Conservation (phyloP, 768 basidiomycete species). For the Neoboletus brunneissimus region DNA sequence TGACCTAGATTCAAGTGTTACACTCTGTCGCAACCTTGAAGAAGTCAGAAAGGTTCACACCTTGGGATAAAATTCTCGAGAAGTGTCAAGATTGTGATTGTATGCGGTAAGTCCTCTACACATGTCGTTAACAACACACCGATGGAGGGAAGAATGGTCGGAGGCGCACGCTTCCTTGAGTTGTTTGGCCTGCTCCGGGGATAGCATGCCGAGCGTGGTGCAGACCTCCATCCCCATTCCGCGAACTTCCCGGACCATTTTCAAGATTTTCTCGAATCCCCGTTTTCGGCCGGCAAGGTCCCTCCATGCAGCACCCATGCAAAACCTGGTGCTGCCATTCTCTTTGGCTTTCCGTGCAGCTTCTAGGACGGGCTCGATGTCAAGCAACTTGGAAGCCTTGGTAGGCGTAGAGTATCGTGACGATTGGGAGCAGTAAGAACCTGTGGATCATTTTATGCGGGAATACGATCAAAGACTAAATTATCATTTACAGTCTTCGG, state of each 20-base stretch:
- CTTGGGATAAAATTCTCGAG: slow-evolving; percentile 92
- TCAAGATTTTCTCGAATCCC: slow-evolving; percentile 88
- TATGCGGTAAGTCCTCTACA: slow-evolving; percentile 89
- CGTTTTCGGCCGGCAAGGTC: slow-evolving; percentile 90
- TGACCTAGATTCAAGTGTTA: slow-evolving; percentile 56
- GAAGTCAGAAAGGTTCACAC: slow-evolving; percentile 39
- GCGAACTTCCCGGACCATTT: slow-evolving; percentile 88
- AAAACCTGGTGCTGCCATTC: slow-evolving; percentile 96
- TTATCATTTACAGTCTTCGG: slow-evolving; percentile 78
- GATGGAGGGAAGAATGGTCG: neutral
- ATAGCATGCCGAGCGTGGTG: slow-evolving; percentile 96
- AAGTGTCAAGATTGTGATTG: slow-evolving; percentile 98
- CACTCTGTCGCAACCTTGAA: neutral
- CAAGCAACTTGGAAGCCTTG: slow-evolving; percentile 81
- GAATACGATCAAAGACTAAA: slow-evolving; percentile 1
- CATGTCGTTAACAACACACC: neutral
- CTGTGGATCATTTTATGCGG: slow-evolving; percentile 36
- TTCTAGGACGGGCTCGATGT: slow-evolving; percentile 88
- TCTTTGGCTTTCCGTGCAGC: slow-evolving; percentile 92
- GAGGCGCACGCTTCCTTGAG: slow-evolving; percentile 85
- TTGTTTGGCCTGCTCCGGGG: slow-evolving; percentile 85
- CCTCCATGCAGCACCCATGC: slow-evolving; percentile 99
- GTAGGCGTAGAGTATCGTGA: slow-evolving; percentile 90
- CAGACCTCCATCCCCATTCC: slow-evolving; percentile 99
- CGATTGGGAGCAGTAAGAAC: slow-evolving; percentile 97